Percentiles rank a stretch among this genome's conserved stretches.
Conservation (phyloP, 805 yeast genomes). For the Candida ponderosae region DNA sequence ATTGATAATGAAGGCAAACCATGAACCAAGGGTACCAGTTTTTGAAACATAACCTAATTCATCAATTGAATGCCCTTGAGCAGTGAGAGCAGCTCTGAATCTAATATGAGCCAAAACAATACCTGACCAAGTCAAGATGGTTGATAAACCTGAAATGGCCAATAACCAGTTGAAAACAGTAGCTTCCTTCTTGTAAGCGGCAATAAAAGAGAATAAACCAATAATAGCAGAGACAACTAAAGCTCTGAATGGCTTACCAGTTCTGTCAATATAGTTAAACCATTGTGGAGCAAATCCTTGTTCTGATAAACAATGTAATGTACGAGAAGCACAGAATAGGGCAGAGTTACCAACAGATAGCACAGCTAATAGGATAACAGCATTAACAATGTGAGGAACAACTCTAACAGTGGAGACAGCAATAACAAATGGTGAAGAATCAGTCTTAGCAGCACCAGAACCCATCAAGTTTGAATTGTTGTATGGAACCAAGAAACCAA, state of each 20-base stretch:
- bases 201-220: conserved; percentile 60
- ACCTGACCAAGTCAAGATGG: conserved; percentile 54
- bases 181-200: conserved; percentile 51
- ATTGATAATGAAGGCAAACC: conserved; percentile 41
- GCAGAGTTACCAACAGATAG: conserved; percentile 74
- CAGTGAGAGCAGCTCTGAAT: conserved; percentile 49
- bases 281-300: conserved; percentile 60
- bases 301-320: conserved; percentile 58
- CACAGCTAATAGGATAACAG: conserved; percentile 64
- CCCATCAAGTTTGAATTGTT: conserved; percentile 42
- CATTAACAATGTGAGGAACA: conserved; percentile 67
- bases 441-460: conserved; percentile 39
- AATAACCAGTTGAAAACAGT: conserved; percentile 58
- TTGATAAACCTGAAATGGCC: conserved; percentile 54
- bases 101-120: conserved; percentile 51
- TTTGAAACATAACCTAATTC: conserved; percentile 49
- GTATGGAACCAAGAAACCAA: conserved; percentile 59
- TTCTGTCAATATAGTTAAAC: conserved; percentile 45
- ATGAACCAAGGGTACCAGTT: conserved; percentile 46
- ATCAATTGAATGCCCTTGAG: conserved; percentile 40
- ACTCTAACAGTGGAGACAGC: conserved; percentile 56
- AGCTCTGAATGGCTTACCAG: conserved; percentile 56
- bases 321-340: conserved; percentile 65
- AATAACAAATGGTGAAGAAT: conserved; percentile 70
- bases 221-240: conserved; percentile 40